phyloP scores from a whole-genome alignment of 345 rosid species.

The Heritiera fomes region DNA sequence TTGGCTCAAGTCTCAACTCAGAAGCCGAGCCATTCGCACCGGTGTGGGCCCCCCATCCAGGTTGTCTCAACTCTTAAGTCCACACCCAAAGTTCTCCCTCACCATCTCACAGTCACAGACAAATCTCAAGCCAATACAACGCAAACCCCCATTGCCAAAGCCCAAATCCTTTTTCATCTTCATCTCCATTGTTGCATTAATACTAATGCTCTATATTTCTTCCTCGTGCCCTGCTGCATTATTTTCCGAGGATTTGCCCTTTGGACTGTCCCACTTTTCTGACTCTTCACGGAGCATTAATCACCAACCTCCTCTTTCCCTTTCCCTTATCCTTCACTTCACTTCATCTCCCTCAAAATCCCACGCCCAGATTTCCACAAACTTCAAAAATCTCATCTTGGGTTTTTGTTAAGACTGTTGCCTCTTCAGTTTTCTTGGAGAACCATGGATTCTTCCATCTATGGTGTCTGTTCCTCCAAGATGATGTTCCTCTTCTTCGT shows the following conservation, averaged over 20 bases:
- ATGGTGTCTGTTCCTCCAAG: slow-evolving; percentile 41
- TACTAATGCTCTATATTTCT: not conserved
- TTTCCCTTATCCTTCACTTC: slow-evolving; percentile 6
- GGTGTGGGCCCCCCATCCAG: slow-evolving; percentile 53
- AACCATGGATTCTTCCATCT: slow-evolving; percentile 54
- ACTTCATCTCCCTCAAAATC: not conserved
- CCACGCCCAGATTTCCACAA: not conserved
- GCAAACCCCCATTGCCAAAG: too few species aligned
- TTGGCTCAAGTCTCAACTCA: not conserved
- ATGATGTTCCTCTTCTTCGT: slow-evolving; percentile 30
- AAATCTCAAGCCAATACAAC: not conserved
- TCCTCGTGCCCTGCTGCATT: not conserved
- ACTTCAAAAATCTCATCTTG: not conserved
- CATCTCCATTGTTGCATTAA: not conserved
- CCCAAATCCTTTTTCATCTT: not conserved
- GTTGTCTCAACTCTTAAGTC: slow-evolving; percentile 31
- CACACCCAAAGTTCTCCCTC: not conserved
- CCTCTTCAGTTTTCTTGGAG: slow-evolving; percentile 2
- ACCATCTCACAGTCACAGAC: not conserved
- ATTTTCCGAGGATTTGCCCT: slow-evolving; percentile 20
- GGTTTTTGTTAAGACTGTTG: not conserved
- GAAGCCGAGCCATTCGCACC: slow-evolving; percentile 10
- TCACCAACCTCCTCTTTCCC: not conserved
- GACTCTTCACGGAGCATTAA: not conserved
- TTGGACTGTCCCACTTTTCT: slow-evolving; percentile 2